Evolutionary conservation across 768 basidiomycete species (phyloP).

Genomic region (Amyloporia xantha): DNA sequence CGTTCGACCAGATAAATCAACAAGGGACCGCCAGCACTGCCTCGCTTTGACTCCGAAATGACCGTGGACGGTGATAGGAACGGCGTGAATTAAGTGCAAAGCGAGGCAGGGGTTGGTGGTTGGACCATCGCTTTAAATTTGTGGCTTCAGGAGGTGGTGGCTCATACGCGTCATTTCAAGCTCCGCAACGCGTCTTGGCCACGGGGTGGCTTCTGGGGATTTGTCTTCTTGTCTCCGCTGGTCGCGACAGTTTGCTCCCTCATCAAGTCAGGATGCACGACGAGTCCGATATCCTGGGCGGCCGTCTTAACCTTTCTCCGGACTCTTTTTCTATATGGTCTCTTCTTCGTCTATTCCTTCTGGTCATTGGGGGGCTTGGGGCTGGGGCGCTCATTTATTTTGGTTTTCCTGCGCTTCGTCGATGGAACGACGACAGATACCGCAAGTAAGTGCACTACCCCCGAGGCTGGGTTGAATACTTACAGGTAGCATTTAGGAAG

Average conservation of each 20-base stretch:
- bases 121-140: not conserved
- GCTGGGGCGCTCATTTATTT: not conserved
- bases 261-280: constrained; percentile 44
- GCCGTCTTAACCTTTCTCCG: constrained; percentile 30
- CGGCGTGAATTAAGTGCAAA: too few species aligned
- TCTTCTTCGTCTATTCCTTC: not conserved
- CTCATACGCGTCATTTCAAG: constrained; percentile 2
- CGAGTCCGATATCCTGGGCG: constrained; percentile 71
- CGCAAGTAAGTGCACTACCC: constrained; percentile 47
- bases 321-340: constrained; percentile 30
- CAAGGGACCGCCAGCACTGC: too few species aligned
- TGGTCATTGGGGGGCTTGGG: too few species aligned
- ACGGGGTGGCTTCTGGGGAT: not conserved
- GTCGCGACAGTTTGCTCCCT: constrained; percentile 3
- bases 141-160: not conserved
- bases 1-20: too few species aligned
- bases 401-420: not conserved
- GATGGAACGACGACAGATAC: constrained; percentile 56
- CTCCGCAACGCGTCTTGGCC: constrained; percentile 7
- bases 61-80: too few species aligned
- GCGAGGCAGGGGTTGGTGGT: not conserved
- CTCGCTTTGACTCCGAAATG: too few species aligned
- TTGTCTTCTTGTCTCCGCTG: constrained; percentile 1
- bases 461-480: too few species aligned
- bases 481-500: constrained; percentile 45